phyloP scores from a whole-genome alignment of 345 rosid species.

The Acer campestre region DNA sequence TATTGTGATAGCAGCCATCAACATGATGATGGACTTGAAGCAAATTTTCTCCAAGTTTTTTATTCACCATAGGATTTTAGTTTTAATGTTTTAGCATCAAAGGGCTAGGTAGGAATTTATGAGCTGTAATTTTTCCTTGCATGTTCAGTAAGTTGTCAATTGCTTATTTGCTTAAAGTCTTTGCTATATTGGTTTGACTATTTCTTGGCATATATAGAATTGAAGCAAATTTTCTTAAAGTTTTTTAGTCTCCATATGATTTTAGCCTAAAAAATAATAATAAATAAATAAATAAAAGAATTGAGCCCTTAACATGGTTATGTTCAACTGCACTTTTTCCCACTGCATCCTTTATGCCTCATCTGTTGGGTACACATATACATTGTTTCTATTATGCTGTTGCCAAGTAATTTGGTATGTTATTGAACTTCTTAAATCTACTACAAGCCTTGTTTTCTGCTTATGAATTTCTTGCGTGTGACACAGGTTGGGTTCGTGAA shows the following conservation, averaged over 20 bases:
- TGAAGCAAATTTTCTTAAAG: background rate
- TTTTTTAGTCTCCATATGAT: background rate
- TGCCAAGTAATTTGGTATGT: background rate
- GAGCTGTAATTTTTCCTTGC: background rate
- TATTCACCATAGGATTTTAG: background rate
- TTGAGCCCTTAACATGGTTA: background rate
- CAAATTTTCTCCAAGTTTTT: background rate
- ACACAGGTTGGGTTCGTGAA: constrained; percentile 89
- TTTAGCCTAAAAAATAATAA: background rate
- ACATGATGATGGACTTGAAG: too few relatives aligned
- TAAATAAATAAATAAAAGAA: background rate
- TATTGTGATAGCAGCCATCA: background rate
- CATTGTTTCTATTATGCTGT: background rate
- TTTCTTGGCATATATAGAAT: background rate
- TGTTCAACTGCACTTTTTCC: background rate
- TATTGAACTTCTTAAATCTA: background rate
- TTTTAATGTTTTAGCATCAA: background rate
- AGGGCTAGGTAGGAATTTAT: background rate
- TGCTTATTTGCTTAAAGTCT: background rate
- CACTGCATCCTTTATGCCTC: background rate
- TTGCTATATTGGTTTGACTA: background rate
- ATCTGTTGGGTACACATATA: background rate
- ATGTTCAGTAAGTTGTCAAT: background rate
- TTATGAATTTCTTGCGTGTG: constrained; percentile 19
- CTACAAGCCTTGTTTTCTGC: background rate